phyloP scores from a whole-genome alignment of 2,329 filamentous ascomycete species.

The Raffaelea ambrosiae region DNA sequence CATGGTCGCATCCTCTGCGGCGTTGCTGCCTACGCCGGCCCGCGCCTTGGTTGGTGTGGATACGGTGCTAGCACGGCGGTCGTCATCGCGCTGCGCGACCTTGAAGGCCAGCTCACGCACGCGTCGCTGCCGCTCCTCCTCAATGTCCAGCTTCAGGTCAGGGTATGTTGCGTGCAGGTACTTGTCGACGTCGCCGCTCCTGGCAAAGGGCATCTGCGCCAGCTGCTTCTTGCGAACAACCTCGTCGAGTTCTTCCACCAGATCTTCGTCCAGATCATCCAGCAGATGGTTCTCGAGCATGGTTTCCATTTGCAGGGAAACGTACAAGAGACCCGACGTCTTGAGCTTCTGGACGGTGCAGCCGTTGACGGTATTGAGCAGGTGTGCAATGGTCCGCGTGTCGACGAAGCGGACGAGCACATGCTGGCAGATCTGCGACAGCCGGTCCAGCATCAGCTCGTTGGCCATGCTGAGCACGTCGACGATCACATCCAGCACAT shows the following conservation, averaged over 20 bases:
- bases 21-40: conserved; percentile 53
- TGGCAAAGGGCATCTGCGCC: conserved; percentile 65
- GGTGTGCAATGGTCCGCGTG: conserved; percentile 72
- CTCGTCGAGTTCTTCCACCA: conserved; percentile 72
- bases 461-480: conserved; percentile 87
- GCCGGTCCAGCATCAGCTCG: conserved; percentile 86
- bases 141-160: conserved; percentile 53
- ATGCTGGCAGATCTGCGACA: conserved; percentile 84
- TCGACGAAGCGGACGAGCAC: conserved; percentile 78
- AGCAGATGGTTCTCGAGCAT: conserved; percentile 87
- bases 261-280: conserved; percentile 74
- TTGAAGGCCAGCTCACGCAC: conserved; percentile 71
- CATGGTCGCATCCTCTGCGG: conserved; percentile 21
- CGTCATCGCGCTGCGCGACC: conserved; percentile 53
- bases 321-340: conserved; percentile 78
- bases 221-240: conserved; percentile 78
- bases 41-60: conserved; percentile 32
- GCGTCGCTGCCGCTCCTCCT: conserved; percentile 59
- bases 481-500: conserved; percentile 81
- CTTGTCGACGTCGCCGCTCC: conserved; percentile 63
- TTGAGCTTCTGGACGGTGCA: conserved; percentile 82
- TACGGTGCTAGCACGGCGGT: conserved; percentile 45
- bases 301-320: conserved; percentile 82
- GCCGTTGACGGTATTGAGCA: conserved; percentile 79
- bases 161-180: conserved; percentile 58